phyloP scores from a whole-genome alignment of 129 eudicot species.

The Dittrichia graveolens region DNA sequence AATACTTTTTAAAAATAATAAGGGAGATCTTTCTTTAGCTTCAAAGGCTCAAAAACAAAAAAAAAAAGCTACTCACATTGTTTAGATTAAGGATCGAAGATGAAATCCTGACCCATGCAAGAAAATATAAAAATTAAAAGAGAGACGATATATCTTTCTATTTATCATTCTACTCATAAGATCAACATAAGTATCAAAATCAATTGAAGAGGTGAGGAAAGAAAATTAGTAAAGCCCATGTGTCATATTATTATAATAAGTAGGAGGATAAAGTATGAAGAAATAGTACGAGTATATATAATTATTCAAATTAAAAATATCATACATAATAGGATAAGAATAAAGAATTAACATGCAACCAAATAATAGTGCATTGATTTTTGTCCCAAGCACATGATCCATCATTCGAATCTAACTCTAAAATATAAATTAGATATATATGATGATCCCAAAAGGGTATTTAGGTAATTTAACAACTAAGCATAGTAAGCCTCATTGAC shows the following conservation, averaged over 20 bases:
- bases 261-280: no score
- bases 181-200: no score
- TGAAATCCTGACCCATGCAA: not conserved
- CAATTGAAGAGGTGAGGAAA: no score
- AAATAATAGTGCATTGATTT: slow-evolving; percentile 25
- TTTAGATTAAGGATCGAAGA: not conserved
- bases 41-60: not conserved
- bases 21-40: not conserved
- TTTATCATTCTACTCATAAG: no score
- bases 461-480: slow-evolving; percentile 11
- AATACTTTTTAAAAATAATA: no score
- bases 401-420: slow-evolving; percentile 25
- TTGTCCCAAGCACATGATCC: slow-evolving; percentile 35
- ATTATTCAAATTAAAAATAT: no score
- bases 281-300: no score
- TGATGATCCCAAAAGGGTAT: slow-evolving; percentile 29
- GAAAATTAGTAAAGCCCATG: no score
- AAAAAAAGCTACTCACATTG: not conserved
- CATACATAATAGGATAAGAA: slow-evolving; percentile 24
- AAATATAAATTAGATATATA: not conserved
- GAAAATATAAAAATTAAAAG: no score
- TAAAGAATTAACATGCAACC: slow-evolving; percentile 13
- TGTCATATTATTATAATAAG: no score
- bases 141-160: no score
- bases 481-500: slow-evolving; percentile 22